Evolutionary conservation across 441 rosid genomes (phyloP), one percentile per base, ranked within the genome.

Genomic region (Euphorbia celastroides): DNA sequence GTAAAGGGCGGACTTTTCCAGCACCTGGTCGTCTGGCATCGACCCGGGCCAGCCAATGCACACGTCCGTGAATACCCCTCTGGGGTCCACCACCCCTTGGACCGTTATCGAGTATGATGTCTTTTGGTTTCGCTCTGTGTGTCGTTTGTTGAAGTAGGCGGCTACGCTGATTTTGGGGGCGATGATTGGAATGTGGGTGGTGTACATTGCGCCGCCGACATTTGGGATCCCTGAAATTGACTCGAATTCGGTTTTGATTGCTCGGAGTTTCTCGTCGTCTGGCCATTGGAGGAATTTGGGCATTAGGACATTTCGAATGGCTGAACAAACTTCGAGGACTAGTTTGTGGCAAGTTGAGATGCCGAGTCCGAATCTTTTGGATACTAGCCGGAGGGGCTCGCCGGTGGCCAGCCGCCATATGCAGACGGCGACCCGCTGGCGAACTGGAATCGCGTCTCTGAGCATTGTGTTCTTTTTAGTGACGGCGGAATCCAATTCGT

Each of bases 31-130:
- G 51, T 89, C 92, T 0, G 84, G 70, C 81, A 89, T 82, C 6
- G 97, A 91, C 0, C 97, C 97, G 0, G 97, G 97, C 88, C 88
- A 85, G 3, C 97, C 97, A 50, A 91, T 89, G 72, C 92, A 88
- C 1, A 85, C 86, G 55, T 91, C 97, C 25, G 86, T 82, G 79
- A 91, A 91, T 48, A 80, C 79, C 5, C 96, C 93, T 11, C 68
- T 77, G 4, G 84, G 74, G 78, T 89, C 88, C 14, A 89, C 89
- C 0, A 91, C 96, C 32, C 97, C 97, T 63, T 91, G 97, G 0
- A 89, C 84, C 0, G 97, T 87, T 2, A 92, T 86, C 9, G 96
- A 92, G 65, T 92, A 92, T 17, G 94, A 87, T 10, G 96, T 80
- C 79, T 86, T 92, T 79, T 87, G 96, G 52, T 87, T 89, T 70